These are phyloP conservation scores for Carex littledalei DNA, from an alignment of 176 grass and related monocot genomes.

Conservation along the genomic window DNA sequence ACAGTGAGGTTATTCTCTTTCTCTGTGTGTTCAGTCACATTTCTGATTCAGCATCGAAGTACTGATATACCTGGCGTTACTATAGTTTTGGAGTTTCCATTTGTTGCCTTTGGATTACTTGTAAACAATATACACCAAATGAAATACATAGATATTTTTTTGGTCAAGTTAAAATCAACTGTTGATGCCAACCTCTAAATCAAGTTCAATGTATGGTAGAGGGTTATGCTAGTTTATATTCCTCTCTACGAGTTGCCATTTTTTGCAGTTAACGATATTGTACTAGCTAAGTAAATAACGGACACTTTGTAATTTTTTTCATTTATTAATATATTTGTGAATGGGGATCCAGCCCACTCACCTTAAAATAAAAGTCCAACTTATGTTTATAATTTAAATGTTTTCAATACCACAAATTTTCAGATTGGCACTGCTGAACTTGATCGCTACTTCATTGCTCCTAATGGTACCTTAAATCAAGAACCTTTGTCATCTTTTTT, in stretches of 20 bases:
- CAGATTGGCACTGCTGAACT: conserved; percentile 65
- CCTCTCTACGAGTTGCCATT: too few species aligned
- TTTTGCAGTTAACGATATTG: too few species aligned
- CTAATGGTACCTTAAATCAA: conserved; percentile 48
- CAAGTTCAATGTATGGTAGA: too few species aligned
- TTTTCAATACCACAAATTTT: background rate
- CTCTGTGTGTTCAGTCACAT: background rate
- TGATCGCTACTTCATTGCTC: conserved; percentile 69
- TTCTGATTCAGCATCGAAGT: background rate
- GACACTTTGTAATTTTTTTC: too few species aligned
- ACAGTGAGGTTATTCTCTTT: conserved; percentile 61
- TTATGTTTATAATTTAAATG: background rate
- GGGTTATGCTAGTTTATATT: too few species aligned
- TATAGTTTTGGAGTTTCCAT: background rate
- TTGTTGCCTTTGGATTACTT: background rate
- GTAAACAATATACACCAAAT: background rate
- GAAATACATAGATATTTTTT: background rate
- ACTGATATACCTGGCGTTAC: background rate
- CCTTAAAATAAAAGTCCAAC: background rate
- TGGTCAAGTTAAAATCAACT: background rate
- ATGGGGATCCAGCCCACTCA: too few species aligned
- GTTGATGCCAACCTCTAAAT: background rate
- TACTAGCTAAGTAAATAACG: too few species aligned
- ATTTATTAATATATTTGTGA: too few species aligned
- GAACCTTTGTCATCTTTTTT: conserved; percentile 9